Evolutionary conservation across 129 eudicot genomes (phyloP), one percentile per base, ranked within the genome.

Genomic region (Dittrichia graveolens): DNA sequence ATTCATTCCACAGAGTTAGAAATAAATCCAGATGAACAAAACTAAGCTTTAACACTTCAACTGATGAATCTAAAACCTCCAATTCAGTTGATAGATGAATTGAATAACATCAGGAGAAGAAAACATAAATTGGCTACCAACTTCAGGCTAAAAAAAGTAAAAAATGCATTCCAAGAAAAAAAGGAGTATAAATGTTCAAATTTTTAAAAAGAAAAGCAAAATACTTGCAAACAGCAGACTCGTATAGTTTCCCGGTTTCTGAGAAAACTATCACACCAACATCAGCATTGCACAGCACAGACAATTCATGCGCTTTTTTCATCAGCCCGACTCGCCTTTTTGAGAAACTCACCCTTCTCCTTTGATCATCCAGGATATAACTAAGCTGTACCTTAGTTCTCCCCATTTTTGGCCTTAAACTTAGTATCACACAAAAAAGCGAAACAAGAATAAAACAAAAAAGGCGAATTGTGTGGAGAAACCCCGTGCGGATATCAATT

Each of bases 261-360:
- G 88, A 83, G 79, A 76, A 75, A 68, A 83, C 59, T 50, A 83
- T 31, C 64, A 74, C 58, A 19, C 74, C 84, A 19, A 80, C 59
- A 6, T 80, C 81, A 44, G 69, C 77, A 58, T 83, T 77, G 62
- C 88, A 83, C 3, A 83, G 82, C 53, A 80, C 79, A 11, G 85
- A 61, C 54, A 83, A 74, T 14, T 83, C 82, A 42, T 56, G 65
- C 8, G 82, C 80, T 49, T 83, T 83, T 76, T 76, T 83, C 65
- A 76, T 59, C 71, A 83, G 68, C 10, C 84, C 84, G 5, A 18
- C 14, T 41, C 84, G 64, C 61, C 85, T 66, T 80, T 83, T 83
- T 5, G 85, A 75, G 41, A 83, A 83, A 46, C 80, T 72, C 41
- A 77, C 85, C 60, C 79, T 76, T 52, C 85, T 67, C 53, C 70